Evolutionary conservation across 2,329 filamentous ascomycete genomes (phyloP), one percentile per base, ranked within the genome.

Genomic region (Aureobasidium lini): DNA sequence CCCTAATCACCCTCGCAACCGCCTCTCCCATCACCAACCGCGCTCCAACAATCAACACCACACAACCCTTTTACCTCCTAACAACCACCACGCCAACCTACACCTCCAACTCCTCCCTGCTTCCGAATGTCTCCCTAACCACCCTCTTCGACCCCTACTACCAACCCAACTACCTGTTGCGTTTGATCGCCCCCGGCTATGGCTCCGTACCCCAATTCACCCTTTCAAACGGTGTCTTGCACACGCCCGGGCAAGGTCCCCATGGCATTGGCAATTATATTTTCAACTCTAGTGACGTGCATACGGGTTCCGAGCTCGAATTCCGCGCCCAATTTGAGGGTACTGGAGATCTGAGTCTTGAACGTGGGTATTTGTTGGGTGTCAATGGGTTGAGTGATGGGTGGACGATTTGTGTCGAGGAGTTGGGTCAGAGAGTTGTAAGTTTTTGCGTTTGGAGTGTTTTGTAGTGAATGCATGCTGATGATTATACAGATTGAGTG

Each of bases 91-190:
- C 71, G 56, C 58, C 64, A 36, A 54, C 63, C 23, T 42, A 65
- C 5, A 63, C 63, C 7, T 44, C 59, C 18, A 70, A 72, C 61
- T 67, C 70, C 18, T 69, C 69, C 7, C 54, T 64, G 16, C 69
- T 76, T 7, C 64, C 68, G 29, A 64, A 68, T 56, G 73, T 75
- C 31, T 71, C 68, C 34, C 72, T 73, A 6, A 73, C 69, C 9
- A 72, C 72, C 0, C 66, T 75, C 57, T 75, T 73, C 64, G 69
- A 72, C 48, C 72, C 73, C 1, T 68, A 69, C 66, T 65, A 71
- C 57, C 63, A 65, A 43, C 64, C 68, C 13, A 67, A 65, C 42
- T 70, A 72, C 63, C 65, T 71, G 60, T 68, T 77, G 23, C 73
- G 74, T 61, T 67, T 72, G 16, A 73, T 70, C 56, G 68, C 59